Evolutionary conservation across 129 eudicot species (phyloP).

Genomic region (Tanacetum coccineum): DNA sequence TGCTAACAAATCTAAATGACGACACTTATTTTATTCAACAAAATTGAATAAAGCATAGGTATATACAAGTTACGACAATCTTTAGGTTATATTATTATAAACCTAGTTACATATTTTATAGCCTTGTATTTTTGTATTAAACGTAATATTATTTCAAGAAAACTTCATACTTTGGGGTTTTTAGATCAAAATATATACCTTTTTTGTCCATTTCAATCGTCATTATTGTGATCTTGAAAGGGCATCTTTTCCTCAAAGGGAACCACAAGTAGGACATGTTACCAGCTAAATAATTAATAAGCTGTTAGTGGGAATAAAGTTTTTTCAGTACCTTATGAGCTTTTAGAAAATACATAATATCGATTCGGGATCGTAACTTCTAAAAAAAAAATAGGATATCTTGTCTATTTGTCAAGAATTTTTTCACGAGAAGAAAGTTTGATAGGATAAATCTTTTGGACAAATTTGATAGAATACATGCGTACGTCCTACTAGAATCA

Average conservation of each 20-base stretch:
- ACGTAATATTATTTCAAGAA: too few relatives aligned
- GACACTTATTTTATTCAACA: neutral
- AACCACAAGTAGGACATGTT: constrained; percentile 19
- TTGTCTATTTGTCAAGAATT: neutral
- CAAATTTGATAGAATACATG: neutral
- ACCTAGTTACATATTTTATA: too few relatives aligned
- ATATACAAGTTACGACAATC: too few relatives aligned
- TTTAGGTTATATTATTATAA: too few relatives aligned
- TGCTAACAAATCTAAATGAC: constrained; percentile 11
- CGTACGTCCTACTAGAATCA: constrained; percentile 1
- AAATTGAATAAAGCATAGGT: too few relatives aligned
- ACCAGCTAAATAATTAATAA: constrained; percentile 4
- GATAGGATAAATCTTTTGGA: neutral
- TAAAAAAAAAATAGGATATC: neutral
- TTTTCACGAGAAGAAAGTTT: neutral
- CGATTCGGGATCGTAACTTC: neutral
- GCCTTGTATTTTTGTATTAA: too few relatives aligned
- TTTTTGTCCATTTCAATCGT: constrained; percentile 10
- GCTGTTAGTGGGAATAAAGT: constrained; percentile 26
- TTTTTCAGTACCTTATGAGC: constrained; percentile 4
- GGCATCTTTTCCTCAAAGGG: constrained; percentile 23
- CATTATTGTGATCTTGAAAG: constrained; percentile 27
- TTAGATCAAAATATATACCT: constrained; percentile 15
- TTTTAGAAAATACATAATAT: neutral
- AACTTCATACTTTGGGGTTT: too few relatives aligned